Evolutionary conservation across 805 yeast genomes (phyloP).

Genomic region (Metschnikowia reukaufii): DNA sequence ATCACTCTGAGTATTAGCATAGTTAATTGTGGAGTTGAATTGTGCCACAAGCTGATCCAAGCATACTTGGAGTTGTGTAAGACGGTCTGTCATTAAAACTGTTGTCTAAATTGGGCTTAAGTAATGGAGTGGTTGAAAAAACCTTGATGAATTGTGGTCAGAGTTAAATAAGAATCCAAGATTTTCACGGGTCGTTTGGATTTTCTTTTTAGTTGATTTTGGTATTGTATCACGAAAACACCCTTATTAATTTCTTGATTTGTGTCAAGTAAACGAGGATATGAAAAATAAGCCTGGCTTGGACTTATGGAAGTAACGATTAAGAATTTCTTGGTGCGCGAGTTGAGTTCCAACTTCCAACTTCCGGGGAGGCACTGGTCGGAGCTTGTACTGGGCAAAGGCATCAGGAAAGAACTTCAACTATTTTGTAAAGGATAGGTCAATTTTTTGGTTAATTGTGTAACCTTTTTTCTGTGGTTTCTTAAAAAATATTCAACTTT

Average conservation of each 20-base stretch:
- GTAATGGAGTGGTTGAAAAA: background rate
- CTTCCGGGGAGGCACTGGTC: background rate
- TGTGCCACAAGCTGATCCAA: conserved; percentile 81
- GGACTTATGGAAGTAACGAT: background rate
- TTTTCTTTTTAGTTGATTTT: too few relatives aligned
- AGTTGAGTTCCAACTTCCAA: background rate
- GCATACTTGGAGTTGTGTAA: conserved; percentile 87
- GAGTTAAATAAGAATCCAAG: background rate
- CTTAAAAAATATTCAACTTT: too few relatives aligned
- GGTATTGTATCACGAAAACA: too few relatives aligned
- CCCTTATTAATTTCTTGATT: too few relatives aligned
- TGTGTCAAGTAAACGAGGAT: too few relatives aligned
- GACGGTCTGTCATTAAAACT: conserved; percentile 73
- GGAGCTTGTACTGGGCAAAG: background rate
- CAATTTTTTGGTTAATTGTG: too few relatives aligned
- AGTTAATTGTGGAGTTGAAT: conserved; percentile 74
- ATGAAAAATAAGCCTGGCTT: too few relatives aligned
- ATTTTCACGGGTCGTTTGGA: background rate
- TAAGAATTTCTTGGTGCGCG: background rate
- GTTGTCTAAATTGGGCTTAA: background rate
- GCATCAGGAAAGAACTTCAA: background rate
- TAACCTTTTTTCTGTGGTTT: too few relatives aligned
- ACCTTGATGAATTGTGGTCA: too few relatives aligned
- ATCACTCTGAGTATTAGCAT: conserved; percentile 49
- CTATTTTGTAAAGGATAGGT: too few relatives aligned